Evolutionary conservation across 192 early-diverging fungal genomes (phyloP).

Genomic region (Allomyces arbusculus): DNA sequence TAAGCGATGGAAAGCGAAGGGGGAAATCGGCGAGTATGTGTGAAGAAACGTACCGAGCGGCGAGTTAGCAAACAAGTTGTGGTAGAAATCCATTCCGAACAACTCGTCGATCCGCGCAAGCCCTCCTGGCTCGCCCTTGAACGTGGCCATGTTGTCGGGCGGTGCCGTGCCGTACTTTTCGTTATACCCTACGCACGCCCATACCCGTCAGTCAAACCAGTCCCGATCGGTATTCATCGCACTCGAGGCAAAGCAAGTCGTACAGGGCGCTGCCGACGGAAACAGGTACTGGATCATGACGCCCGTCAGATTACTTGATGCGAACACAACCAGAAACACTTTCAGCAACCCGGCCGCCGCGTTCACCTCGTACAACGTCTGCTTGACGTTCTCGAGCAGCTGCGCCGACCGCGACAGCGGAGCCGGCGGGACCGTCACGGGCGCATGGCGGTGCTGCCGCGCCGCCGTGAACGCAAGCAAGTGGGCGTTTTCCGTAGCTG

Average conservation of each 20-base stretch:
- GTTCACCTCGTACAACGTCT: background rate
- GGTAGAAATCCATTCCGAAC: conserved; percentile 39
- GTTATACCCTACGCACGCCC: conserved; percentile 36
- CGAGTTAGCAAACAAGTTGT: conserved; percentile 38
- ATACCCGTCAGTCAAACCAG: conserved; percentile 1
- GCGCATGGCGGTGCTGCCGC: too few species aligned
- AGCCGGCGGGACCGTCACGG: too few species aligned
- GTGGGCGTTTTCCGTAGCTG: background rate
- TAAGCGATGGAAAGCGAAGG: too few species aligned
- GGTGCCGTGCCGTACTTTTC: conserved; percentile 32
- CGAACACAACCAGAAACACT: too few species aligned
- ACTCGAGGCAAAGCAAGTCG: background rate
- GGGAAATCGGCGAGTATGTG: too few species aligned
- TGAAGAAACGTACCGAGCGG: conserved; percentile 14
- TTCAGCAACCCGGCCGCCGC: background rate
- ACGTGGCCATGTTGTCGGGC: conserved; percentile 39
- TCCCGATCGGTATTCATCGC: background rate
- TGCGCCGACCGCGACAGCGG: too few species aligned
- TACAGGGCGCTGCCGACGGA: background rate
- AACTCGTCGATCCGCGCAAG: conserved; percentile 47
- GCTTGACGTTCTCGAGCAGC: too few species aligned
- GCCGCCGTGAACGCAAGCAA: background rate
- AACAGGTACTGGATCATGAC: background rate
- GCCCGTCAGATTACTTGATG: background rate
- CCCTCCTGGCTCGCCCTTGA: conserved; percentile 39